phyloP scores from a whole-genome alignment of 495 filamentous ascomycete genomes.

The Hypoxylon lienhwacheense region DNA sequence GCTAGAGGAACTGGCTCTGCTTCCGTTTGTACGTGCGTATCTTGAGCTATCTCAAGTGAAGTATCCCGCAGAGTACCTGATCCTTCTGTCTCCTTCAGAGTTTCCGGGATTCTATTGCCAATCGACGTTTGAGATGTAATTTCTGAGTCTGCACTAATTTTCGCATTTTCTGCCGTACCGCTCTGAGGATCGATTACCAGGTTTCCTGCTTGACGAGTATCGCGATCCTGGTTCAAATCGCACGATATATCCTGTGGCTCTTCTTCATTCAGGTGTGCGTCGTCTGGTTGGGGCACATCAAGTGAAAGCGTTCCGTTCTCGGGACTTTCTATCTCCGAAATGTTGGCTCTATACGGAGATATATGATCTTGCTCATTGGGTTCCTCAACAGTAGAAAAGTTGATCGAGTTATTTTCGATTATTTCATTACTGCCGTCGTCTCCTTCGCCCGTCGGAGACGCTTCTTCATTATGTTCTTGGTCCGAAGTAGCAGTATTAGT shows the following conservation, averaged over 20 bases:
- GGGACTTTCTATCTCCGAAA: not conserved
- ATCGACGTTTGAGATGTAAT: not conserved
- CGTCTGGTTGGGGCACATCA: not conserved
- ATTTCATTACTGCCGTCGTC: not conserved
- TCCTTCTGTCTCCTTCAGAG: not conserved
- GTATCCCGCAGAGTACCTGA: not conserved
- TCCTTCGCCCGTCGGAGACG: not conserved
- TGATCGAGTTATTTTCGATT: not conserved
- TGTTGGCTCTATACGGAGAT: not conserved
- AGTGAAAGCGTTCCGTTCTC: not conserved
- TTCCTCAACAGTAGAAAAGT: not conserved
- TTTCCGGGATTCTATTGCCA: not conserved
- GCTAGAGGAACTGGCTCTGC: not conserved
- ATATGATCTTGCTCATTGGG: constrained; percentile 4
- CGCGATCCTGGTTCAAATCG: not conserved
- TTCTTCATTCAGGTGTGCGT: not conserved
- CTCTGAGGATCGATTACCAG: not conserved
- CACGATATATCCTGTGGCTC: not conserved
- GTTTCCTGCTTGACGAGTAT: not conserved
- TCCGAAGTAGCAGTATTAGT: not conserved
- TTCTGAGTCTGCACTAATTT: not conserved
- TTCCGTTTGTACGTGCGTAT: not conserved
- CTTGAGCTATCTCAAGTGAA: not conserved
- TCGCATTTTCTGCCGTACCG: not conserved
- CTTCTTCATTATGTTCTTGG: constrained; percentile 3